phyloP scores from a whole-genome alignment of 352 stramenopile genomes.

The Globisporangium paddicum region DNA sequence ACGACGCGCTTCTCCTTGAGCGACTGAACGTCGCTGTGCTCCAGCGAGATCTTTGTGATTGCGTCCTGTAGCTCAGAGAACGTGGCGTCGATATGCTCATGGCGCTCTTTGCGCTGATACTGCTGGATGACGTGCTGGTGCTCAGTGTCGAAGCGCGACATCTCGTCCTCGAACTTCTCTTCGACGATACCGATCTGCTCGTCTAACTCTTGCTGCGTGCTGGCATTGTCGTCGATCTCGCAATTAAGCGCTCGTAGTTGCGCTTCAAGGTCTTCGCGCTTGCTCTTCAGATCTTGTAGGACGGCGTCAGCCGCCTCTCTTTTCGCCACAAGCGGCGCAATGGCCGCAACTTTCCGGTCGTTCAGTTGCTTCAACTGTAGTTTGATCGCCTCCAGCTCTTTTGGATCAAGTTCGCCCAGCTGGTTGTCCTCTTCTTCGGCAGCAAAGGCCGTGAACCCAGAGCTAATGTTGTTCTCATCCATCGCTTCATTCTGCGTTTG shows the following conservation, averaged over 20 bases:
- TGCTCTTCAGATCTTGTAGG: slow-evolving; percentile 26
- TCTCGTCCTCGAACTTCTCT: slow-evolving; percentile 40
- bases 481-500: neutral
- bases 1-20: slow-evolving; percentile 40
- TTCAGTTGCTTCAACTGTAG: slow-evolving; percentile 31
- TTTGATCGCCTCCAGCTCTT: slow-evolving; percentile 31
- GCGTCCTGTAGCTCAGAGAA: slow-evolving; percentile 30
- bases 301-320: slow-evolving; percentile 13
- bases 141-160: slow-evolving; percentile 34
- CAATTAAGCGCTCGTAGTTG: slow-evolving; percentile 44
- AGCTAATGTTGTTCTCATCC: neutral
- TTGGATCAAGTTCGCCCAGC: slow-evolving; percentile 21
- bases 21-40: slow-evolving; percentile 35
- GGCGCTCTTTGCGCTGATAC: slow-evolving; percentile 30
- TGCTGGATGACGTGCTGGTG: slow-evolving; percentile 40
- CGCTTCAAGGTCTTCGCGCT: slow-evolving; percentile 48
- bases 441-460: slow-evolving; percentile 8
- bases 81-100: slow-evolving; percentile 30
- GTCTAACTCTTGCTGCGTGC: slow-evolving; percentile 34
- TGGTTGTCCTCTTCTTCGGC: slow-evolving; percentile 12
- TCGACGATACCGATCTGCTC: slow-evolving; percentile 43
- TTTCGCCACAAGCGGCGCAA: slow-evolving; percentile 30
- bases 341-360: slow-evolving; percentile 28
- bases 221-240: slow-evolving; percentile 38
- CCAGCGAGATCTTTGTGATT: slow-evolving; percentile 31